Evolutionary conservation across 2,329 filamentous ascomycete species (phyloP).

Genomic region (Trichoderma gracile): DNA sequence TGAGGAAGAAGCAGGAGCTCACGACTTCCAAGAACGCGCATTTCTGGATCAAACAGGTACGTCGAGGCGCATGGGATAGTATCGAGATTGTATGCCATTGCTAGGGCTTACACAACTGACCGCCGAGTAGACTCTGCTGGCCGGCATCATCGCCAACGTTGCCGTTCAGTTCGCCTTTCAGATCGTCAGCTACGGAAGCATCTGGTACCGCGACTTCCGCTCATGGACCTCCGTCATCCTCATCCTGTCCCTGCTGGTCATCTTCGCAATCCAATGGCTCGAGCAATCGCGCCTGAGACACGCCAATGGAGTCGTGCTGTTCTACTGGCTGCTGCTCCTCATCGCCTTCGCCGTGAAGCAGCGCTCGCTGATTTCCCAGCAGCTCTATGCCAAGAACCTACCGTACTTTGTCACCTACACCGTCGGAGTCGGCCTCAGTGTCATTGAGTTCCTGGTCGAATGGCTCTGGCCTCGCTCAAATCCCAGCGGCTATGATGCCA

Average conservation of each 20-base stretch:
- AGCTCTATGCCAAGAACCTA: constrained; percentile 64
- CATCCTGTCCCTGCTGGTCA: constrained; percentile 68
- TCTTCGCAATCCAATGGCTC: constrained; percentile 80
- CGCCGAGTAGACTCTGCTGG: constrained; percentile 57
- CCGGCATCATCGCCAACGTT: constrained; percentile 66
- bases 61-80: neutral
- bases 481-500: constrained; percentile 56
- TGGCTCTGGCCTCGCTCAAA: constrained; percentile 80
- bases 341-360: constrained; percentile 80
- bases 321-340: constrained; percentile 89
- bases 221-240: constrained; percentile 79
- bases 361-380: constrained; percentile 78
- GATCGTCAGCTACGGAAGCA: constrained; percentile 64
- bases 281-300: constrained; percentile 82
- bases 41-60: constrained; percentile 88
- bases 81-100: neutral
- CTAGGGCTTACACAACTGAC: neutral
- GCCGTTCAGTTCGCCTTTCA: constrained; percentile 74
- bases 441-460: constrained; percentile 74
- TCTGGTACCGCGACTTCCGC: constrained; percentile 80
- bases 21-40: constrained; percentile 81
- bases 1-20: constrained; percentile 65
- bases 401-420: constrained; percentile 79
- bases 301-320: constrained; percentile 82
- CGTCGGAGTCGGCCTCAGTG: constrained; percentile 67